Evolutionary conservation across 139 green algal species (phyloP).

Genomic region (Chlamydomonas applanata): DNA sequence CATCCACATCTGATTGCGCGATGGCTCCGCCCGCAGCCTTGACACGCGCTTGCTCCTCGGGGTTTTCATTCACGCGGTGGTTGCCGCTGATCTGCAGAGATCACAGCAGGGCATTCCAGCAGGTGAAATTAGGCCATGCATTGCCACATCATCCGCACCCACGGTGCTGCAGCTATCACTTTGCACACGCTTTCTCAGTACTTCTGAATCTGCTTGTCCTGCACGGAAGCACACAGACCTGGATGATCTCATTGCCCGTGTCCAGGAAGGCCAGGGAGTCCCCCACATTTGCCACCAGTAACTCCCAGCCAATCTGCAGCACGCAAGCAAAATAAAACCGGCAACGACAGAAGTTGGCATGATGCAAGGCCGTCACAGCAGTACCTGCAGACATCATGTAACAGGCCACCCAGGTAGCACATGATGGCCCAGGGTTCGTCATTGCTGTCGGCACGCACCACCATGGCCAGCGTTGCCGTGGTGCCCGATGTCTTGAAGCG

Average conservation of each 20-base stretch:
- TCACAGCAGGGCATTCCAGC: not conserved
- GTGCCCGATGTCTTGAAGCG: slow-evolving; percentile 56
- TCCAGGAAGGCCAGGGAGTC: slow-evolving; percentile 86
- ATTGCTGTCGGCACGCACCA: no score
- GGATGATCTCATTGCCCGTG: slow-evolving; percentile 71
- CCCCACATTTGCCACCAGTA: slow-evolving; percentile 83
- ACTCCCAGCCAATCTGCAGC: slow-evolving; percentile 63
- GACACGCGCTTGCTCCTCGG: slow-evolving; percentile 66
- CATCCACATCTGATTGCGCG: slow-evolving; percentile 45
- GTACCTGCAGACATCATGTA: not conserved
- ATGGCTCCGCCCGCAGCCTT: slow-evolving; percentile 45
- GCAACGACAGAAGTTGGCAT: no score
- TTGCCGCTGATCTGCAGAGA: slow-evolving; percentile 55
- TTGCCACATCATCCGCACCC: no score
- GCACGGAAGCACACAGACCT: no score
- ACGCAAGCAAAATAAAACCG: no score
- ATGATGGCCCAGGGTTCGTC: no score
- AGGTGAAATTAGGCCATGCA: no score
- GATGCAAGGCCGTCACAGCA: not conserved
- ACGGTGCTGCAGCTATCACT: no score
- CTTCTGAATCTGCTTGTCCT: no score
- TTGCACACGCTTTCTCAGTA: no score
- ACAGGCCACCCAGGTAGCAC: no score
- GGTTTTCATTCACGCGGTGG: slow-evolving; percentile 71
- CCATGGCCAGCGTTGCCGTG: slow-evolving; percentile 78